Conservation (phyloP, 192 early-diverging fungal genomes). For the Spizellomyces punctatus region DNA sequence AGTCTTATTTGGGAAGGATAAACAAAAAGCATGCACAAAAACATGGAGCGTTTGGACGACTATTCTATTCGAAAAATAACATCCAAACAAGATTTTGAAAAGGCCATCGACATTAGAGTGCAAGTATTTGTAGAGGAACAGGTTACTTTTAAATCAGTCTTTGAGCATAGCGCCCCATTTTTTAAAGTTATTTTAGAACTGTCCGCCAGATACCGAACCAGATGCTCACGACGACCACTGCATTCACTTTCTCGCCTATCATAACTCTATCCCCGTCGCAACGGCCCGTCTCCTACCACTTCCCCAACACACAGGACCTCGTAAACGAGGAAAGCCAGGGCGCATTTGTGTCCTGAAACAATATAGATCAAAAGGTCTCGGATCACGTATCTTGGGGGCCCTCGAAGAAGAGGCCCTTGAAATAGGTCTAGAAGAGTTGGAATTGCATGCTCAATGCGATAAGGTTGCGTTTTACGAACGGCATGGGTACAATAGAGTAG, state of each 20-base stretch:
- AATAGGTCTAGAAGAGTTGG: background rate
- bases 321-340: background rate
- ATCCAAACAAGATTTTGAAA: background rate
- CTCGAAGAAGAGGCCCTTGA: background rate
- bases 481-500: background rate
- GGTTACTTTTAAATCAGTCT: background rate
- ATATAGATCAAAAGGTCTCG: background rate
- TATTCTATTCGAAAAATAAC: no score
- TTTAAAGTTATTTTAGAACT: background rate
- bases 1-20: no score
- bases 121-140: conserved; percentile 3
- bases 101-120: background rate
- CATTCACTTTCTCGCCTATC: background rate
- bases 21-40: no score
- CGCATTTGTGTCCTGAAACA: background rate
- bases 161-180: background rate
- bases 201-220: background rate
- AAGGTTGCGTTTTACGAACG: background rate
- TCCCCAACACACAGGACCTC: background rate
- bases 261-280: background rate
- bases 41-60: no score
- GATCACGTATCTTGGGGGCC: background rate
- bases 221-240: background rate
- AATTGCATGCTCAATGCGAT: background rate
- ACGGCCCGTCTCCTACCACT: background rate